A percentile compares a stretch with the other conserved stretches of the same genome.
Evolutionary conservation across 2,329 filamentous ascomycete genomes (phyloP).

Genomic region (Aspergillus sp.): DNA sequence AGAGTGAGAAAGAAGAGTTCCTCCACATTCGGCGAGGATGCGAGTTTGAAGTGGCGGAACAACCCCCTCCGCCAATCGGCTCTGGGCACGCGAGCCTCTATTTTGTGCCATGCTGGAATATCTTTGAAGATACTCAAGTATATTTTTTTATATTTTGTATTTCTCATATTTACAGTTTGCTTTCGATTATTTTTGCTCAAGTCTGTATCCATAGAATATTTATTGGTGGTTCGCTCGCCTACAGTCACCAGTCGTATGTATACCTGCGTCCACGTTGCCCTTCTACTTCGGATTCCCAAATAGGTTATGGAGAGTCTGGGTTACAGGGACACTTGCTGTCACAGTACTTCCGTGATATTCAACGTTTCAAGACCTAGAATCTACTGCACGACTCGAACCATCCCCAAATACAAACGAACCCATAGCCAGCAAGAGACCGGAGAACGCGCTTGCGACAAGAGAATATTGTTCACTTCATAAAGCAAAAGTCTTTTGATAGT

Average conservation of each 20-base stretch:
- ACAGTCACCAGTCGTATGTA: not conserved
- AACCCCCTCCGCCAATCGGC: constrained; percentile 11
- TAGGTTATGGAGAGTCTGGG: no score
- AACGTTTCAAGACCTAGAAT: no score
- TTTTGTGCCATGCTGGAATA: constrained; percentile 1
- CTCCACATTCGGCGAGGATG: constrained; percentile 26
- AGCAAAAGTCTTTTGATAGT: constrained; percentile 13
- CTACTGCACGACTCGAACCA: no score
- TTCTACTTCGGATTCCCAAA: no score
- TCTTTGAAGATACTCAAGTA: no score
- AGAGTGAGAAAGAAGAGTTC: constrained; percentile 6
- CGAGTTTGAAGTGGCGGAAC: constrained; percentile 18
- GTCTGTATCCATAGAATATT: no score
- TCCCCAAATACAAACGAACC: constrained; percentile 1
- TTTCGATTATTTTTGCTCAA: no score
- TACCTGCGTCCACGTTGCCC: no score
- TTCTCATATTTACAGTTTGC: no score
- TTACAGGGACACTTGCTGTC: no score
- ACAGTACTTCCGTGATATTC: not conserved
- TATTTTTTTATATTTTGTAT: no score
- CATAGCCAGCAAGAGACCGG: constrained; percentile 1
- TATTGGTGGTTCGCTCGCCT: not conserved
- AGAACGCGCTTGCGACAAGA: constrained; percentile 3
- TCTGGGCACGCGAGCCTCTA: constrained; percentile 1
- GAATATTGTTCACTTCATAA: constrained; percentile 7